phyloP scores from a whole-genome alignment of 2,329 filamentous ascomycete species.

The Trichophyton rubrum region DNA sequence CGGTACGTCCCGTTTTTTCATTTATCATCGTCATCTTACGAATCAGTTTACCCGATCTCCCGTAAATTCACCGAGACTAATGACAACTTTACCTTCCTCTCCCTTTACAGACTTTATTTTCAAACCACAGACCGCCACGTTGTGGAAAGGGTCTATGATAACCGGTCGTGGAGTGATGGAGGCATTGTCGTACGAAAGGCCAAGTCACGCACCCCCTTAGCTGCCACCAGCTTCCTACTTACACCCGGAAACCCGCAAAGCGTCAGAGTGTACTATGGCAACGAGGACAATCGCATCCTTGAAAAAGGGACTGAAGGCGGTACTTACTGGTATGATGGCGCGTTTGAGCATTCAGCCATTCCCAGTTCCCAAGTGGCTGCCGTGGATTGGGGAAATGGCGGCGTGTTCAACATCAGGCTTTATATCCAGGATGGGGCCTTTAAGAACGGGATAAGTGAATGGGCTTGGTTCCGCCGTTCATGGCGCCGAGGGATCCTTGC shows the following conservation, averaged over 20 bases:
- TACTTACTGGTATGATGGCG: background rate
- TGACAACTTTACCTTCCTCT: background rate
- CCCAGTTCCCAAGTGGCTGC: background rate
- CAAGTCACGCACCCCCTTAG: background rate
- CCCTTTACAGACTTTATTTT: background rate
- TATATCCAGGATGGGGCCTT: background rate
- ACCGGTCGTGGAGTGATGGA: background rate
- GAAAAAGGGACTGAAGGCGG: background rate
- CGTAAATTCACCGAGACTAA: background rate
- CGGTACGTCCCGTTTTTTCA: background rate
- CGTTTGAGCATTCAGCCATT: slow-evolving; percentile 1
- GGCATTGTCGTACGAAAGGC: background rate
- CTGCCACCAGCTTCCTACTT: background rate
- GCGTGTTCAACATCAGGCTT: background rate
- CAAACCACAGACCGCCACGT: background rate
- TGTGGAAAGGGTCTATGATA: background rate
- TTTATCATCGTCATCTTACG: background rate
- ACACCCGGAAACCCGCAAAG: background rate
- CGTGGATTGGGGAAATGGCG: slow-evolving; percentile 1
- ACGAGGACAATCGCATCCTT: background rate
- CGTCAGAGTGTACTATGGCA: slow-evolving; percentile 1
- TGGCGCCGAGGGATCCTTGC: background rate
- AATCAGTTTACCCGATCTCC: background rate
- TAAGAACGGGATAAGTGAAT: background rate
- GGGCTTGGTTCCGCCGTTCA: background rate